Base-by-base conservation (phyloP, 441 rosid genomes). In the Pelargonium myrrhifolium region DNA sequence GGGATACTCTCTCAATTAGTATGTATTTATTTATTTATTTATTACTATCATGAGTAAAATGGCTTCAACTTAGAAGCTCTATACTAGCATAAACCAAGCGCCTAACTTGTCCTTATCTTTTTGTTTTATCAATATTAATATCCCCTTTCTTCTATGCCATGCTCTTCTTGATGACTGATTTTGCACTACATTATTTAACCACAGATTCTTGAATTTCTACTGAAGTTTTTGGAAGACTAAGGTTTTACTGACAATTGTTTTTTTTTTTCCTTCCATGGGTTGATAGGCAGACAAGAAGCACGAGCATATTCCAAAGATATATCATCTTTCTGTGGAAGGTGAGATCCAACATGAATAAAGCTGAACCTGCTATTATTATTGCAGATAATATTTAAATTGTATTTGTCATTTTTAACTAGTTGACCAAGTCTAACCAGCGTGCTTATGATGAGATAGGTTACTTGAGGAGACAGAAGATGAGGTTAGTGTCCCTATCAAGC, bases 271-370 rank as follows among this genome's bases (percentile, higher is more conserved):
- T n/a, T n/a, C n/a, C 66, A 55, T 74, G 69, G 75, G 10, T 26
- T 75, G 40, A 62, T 76, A 89, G 97, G 86, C 79, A 87, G 89
- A 76, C 93, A 87, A 79, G 97, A 93, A 82, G 97, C 97, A 70
- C 83, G 79, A 71, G 89, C 88, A 65, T 82, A 87, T 81, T 82
- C 99, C 28, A 93, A 88, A 73, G 95, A 85, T 53, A 83, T 93
- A 66, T 81, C 99, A 70, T 78, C 95, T 76, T 93, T 86, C 81
- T 93, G 97, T 79, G 97, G 95, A 82, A 88, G 93, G 99, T 88
- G 70, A 82, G 85, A 74, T 49, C 42, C 62, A 15, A 64, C 45
- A 28, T 72, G 22, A 67, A 66, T 69, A 58, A 64, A 17, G 20
- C 37, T 8, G 11, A 15, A 59, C 45, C 22, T 24, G 71, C 37